phyloP scores from a whole-genome alignment of 139 green algal species.

The Zygnema cylindricum region DNA sequence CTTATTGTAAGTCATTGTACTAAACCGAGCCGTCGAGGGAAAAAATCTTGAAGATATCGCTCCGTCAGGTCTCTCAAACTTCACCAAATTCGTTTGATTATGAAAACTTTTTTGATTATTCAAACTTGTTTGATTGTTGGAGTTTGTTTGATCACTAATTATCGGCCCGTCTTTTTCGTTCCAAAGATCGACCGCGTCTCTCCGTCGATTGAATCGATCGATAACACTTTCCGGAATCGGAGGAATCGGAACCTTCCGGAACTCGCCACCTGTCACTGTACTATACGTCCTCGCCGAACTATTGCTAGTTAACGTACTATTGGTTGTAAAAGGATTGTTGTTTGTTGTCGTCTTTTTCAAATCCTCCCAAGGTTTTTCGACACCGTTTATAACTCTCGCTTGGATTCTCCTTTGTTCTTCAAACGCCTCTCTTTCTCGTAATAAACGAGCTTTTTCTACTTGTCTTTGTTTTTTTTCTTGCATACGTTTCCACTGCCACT shows the following conservation, averaged over 20 bases:
- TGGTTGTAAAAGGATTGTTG: background rate
- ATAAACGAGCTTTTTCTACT: conserved; percentile 15
- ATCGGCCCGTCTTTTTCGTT: conserved; percentile 31
- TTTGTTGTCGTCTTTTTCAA: background rate
- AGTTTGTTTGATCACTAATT: no score
- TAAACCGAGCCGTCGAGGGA: background rate
- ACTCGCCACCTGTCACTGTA: no score
- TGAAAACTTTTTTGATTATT: no score
- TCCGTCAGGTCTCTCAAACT: background rate
- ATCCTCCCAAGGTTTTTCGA: conserved; percentile 31
- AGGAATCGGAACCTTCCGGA: background rate
- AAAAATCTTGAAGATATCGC: background rate
- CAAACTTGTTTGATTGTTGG: no score
- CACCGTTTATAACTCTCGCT: background rate
- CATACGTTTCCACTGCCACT: conserved; percentile 60
- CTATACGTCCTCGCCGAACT: background rate
- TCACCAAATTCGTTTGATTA: no score
- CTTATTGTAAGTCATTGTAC: background rate
- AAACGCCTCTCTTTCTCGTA: conserved; percentile 37
- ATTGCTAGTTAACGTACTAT: background rate
- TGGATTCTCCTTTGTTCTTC: conserved; percentile 25
- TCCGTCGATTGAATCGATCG: background rate
- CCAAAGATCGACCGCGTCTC: conserved; percentile 30
- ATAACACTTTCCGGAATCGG: conserved; percentile 9
- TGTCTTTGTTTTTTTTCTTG: conserved; percentile 37